Evolutionary conservation across 1,284 basidiomycete genomes (phyloP).

Genomic region (Malassezia pachydermatis): DNA sequence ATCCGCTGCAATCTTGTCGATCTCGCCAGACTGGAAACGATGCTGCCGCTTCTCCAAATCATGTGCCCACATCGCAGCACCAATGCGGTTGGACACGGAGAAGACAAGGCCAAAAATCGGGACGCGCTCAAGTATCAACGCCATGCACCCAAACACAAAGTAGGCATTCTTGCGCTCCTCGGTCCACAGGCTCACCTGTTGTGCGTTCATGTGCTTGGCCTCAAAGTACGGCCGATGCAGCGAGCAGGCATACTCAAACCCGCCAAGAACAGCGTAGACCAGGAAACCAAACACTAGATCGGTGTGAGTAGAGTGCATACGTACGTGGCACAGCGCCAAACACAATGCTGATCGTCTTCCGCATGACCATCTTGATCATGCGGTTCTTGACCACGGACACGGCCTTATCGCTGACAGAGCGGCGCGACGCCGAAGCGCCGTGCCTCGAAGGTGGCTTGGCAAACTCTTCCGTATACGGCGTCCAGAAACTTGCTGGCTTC

Average conservation of each 20-base stretch:
- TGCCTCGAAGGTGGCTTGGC: slow-evolving; percentile 24
- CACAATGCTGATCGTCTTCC: not conserved
- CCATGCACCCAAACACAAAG: slow-evolving; percentile 36
- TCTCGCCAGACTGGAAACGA: slow-evolving; percentile 19
- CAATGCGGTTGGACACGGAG: slow-evolving; percentile 42
- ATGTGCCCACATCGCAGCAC: slow-evolving; percentile 47
- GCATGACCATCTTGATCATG: not conserved
- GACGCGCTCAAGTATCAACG: slow-evolving; percentile 36
- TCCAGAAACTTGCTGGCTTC: slow-evolving; percentile 42
- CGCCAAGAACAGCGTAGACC: slow-evolving; percentile 25
- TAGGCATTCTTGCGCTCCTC: slow-evolving; percentile 39
- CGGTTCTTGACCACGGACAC: not conserved
- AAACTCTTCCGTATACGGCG: slow-evolving; percentile 43
- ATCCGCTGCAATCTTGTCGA: slow-evolving; percentile 17
- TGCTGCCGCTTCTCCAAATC: slow-evolving; percentile 47
- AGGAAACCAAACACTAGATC: slow-evolving; percentile 26
- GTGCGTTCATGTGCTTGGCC: slow-evolving; percentile 38
- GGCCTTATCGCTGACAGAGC: not conserved
- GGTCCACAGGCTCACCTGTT: slow-evolving; percentile 40
- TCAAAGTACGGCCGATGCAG: slow-evolving; percentile 35
- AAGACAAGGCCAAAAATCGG: slow-evolving; percentile 39
- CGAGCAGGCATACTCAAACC: slow-evolving; percentile 24
- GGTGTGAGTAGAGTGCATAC: not conserved
- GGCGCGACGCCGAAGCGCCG: not conserved
- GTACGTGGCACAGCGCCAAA: slow-evolving; percentile 1